These are phyloP conservation scores for Parastagonospora avenae DNA, from an alignment of 2,329 filamentous ascomycete genomes.

Conservation along the genomic window DNA sequence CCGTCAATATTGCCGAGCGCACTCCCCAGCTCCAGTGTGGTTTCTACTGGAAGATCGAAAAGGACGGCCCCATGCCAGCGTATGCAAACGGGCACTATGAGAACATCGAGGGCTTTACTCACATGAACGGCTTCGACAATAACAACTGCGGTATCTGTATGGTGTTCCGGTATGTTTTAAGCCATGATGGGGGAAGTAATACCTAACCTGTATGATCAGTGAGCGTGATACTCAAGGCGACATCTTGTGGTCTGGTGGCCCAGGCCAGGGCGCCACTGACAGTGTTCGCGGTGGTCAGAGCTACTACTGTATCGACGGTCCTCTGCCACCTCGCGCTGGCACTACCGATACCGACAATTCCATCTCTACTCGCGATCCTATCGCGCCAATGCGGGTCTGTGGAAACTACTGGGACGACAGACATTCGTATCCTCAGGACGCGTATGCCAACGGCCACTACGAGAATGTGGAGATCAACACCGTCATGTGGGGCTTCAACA, in stretches of 20 bases:
- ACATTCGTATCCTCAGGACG: no score
- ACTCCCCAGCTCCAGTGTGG: neutral
- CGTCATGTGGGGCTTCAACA: no score
- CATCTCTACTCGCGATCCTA: no score
- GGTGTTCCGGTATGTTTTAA: neutral
- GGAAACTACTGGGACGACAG: no score
- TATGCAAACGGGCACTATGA: constrained; percentile 4
- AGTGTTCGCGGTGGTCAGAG: neutral
- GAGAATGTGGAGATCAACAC: no score
- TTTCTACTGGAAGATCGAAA: neutral
- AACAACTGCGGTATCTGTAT: constrained; percentile 1
- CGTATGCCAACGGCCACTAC: no score
- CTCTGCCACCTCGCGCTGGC: no score
- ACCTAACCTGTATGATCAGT: neutral
- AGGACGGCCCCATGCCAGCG: neutral
- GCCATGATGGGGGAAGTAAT: neutral
- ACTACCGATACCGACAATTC: no score
- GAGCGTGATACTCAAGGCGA: neutral
- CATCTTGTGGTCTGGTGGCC: neutral
- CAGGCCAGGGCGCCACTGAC: neutral
- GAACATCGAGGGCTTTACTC: neutral
- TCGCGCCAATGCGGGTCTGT: no score
- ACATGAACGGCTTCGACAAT: neutral
- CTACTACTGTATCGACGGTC: neutral
- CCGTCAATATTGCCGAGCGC: no score